Evolutionary conservation across 2,329 filamentous ascomycete species (phyloP), one percentile per base, ranked within the genome.

Genomic region (Botryotinia calthae): DNA sequence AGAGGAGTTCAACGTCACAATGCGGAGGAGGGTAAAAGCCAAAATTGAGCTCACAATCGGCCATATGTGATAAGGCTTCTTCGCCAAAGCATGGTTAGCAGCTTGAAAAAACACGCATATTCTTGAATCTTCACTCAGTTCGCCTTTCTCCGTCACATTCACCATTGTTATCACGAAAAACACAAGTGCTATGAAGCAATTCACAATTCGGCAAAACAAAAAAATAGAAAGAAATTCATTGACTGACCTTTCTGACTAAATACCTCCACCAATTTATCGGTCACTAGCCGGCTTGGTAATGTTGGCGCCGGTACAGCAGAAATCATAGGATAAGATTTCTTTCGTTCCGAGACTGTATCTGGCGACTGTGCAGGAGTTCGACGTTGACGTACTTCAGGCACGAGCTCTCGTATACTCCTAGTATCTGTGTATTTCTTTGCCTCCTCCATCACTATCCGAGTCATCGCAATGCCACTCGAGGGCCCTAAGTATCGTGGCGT

Each of bases 381-480:
- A 83, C 83, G 90, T 80, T 82, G 89, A 82, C 83, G 89, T 80
- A 87, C 84, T 72, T 95, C 92, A 5, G 95, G 93, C 46, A 98
- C 93, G 67, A 98, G 90, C 77, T 98, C 94, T 73, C 94, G 94
- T 81, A 98, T 98, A 76, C 91, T 94, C 82, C 94, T 93, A 8
- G 94, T 92, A 79, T 96, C 92, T 40, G 94, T 97, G 79, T 95
- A 97, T 75, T 94, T 91, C 83, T 97, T 98, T 70, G 95, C 95
- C 82, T 97, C 90, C 81, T 98, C 95, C 92, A 99, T 98, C 18
- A 99, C 91, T 77, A 98, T 87, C 44, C 95, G 90, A 20, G 95
- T 97, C 85, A 98, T 97, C 80, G 94, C 93, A 79, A 98, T 97
- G 74, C 95, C 96, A 81, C 95, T 98, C 66, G 95, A 97, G 4